Percentiles rank a stretch among this genome's conserved stretches.
These are phyloP conservation scores for Xanthoceras sorbifolium DNA, from an alignment of 345 rosid genomes.

Conservation along the genomic window DNA sequence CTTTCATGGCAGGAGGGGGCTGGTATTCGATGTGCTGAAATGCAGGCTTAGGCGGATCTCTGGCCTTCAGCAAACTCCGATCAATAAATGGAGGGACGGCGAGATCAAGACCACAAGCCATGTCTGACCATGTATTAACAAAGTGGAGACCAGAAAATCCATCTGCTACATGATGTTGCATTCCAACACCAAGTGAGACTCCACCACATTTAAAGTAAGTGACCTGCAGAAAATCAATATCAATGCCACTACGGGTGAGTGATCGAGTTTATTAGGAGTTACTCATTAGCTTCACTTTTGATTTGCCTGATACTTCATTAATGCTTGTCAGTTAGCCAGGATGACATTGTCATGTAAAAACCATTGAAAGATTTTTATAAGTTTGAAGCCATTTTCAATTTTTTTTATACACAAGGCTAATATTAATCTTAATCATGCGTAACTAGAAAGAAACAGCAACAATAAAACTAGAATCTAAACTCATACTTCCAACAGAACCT, in stretches of 20 bases:
- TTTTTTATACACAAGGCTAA: no score
- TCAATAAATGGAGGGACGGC: constrained; percentile 79
- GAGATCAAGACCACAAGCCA: constrained; percentile 85
- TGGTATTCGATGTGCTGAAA: constrained; percentile 83
- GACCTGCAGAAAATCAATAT: constrained; percentile 43
- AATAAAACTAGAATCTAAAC: not conserved
- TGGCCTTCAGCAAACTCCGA: constrained; percentile 75
- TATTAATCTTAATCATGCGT: not conserved
- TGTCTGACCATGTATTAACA: constrained; percentile 90
- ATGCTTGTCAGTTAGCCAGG: not conserved
- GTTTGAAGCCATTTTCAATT: not conserved
- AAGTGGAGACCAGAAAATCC: constrained; percentile 97
- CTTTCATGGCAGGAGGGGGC: constrained; percentile 71
- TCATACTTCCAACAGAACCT: not conserved
- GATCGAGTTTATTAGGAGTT: not conserved
- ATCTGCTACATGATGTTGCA: constrained; percentile 95
- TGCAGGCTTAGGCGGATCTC: constrained; percentile 82
- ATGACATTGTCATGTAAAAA: not conserved
- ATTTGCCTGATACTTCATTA: not conserved
- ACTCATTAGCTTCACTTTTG: not conserved
- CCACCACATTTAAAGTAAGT: constrained; percentile 94
- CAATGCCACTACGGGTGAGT: not conserved
- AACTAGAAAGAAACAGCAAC: not conserved
- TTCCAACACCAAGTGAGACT: constrained; percentile 94
- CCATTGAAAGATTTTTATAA: not conserved